Evolutionary conservation across 108 stramenopile species (phyloP).

Genomic region (Aurantiochytrium sp.): DNA sequence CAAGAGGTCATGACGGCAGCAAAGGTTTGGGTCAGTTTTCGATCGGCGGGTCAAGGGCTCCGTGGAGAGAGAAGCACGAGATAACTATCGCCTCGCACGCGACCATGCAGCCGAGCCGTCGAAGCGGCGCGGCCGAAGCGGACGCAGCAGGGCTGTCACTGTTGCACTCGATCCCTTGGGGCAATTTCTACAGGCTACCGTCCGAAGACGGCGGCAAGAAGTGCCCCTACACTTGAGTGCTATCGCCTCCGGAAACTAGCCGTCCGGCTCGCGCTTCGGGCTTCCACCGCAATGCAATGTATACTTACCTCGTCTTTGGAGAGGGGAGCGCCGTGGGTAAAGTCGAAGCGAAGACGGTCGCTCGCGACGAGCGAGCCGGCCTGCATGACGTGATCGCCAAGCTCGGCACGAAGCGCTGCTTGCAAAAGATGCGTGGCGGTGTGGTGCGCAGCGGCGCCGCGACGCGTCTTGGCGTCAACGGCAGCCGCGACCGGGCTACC

Average conservation of each 20-base stretch:
- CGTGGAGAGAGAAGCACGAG: no score
- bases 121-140: no score
- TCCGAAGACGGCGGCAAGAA: not conserved
- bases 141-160: constrained; percentile 1
- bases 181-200: not conserved
- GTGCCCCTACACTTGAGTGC: constrained; percentile 19
- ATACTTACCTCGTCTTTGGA: constrained; percentile 21
- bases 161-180: constrained; percentile 23
- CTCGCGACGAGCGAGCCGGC: constrained; percentile 93
- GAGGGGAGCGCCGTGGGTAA: constrained; percentile 78
- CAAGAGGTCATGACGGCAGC: no score
- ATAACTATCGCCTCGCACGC: no score
- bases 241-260: no score
- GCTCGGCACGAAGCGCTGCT: constrained; percentile 79
- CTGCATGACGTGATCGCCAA: constrained; percentile 78
- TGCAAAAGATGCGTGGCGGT: constrained; percentile 99
- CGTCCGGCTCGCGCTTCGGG: no score
- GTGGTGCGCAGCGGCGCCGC: constrained; percentile 89
- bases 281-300: not conserved
- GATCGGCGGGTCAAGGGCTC: not conserved
- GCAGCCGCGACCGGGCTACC: constrained; percentile 69
- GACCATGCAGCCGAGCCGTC: not conserved
- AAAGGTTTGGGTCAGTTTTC: not conserved
- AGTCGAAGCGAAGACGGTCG: constrained; percentile 93
- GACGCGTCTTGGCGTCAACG: constrained; percentile 89